Conservation (phyloP, 495 filamentous ascomycete species). For the Mycothermus thermophilus region DNA sequence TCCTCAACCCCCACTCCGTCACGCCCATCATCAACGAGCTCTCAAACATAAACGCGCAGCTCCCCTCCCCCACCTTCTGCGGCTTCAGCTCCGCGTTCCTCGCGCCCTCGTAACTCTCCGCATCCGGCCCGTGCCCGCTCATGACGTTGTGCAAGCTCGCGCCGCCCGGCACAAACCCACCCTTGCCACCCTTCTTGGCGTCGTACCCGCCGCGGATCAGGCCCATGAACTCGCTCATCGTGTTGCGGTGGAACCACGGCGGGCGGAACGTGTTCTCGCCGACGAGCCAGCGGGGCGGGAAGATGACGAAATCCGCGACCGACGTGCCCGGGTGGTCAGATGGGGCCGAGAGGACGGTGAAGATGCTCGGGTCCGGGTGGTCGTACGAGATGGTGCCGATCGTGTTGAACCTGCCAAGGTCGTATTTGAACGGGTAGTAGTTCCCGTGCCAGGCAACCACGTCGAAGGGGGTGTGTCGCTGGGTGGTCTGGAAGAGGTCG, state of each 20-base stretch:
- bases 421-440: conserved; percentile 82
- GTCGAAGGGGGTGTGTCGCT: conserved; percentile 67
- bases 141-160: conserved; percentile 46
- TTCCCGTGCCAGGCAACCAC: conserved; percentile 71
- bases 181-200: conserved; percentile 33
- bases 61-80: conserved; percentile 39
- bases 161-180: conserved; percentile 46
- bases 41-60: conserved; percentile 54
- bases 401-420: conserved; percentile 66
- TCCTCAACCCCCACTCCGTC: conserved; percentile 79
- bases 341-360: conserved; percentile 63
- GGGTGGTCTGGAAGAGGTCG: conserved; percentile 57
- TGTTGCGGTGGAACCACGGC: conserved; percentile 73
- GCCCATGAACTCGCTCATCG: conserved; percentile 78
- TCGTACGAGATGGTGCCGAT: conserved; percentile 62
- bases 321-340: conserved; percentile 51
- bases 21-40: conserved; percentile 78
- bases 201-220: conserved; percentile 53
- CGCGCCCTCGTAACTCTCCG: conserved; percentile 52
- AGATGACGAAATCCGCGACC: conserved; percentile 71
- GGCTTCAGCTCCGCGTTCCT: conserved; percentile 40
- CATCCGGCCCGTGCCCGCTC: conserved; percentile 46
- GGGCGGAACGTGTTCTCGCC: conserved; percentile 66
- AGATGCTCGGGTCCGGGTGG: conserved; percentile 73
- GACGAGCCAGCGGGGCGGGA: conserved; percentile 71